Evolutionary conservation across 2,329 filamentous ascomycete species (phyloP).

Genomic region (Penicillium olsonii): DNA sequence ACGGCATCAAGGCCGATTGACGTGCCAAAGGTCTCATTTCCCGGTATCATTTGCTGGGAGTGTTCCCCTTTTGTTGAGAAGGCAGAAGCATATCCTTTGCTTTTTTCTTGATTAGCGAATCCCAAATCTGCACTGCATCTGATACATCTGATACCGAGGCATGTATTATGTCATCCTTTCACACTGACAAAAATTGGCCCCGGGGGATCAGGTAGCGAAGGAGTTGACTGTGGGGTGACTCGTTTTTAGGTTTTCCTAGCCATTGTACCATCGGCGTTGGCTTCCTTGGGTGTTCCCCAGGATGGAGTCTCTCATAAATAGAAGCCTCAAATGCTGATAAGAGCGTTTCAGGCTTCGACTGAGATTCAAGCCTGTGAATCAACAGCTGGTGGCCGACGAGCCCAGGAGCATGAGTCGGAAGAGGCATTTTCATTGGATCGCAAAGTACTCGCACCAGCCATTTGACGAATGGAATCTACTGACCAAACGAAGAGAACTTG

Average conservation of each 20-base stretch:
- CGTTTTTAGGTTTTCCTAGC: neutral
- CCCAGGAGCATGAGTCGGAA: too few species aligned
- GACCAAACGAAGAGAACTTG: neutral
- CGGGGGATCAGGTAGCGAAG: neutral
- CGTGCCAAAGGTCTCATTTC: neutral
- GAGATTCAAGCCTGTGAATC: too few species aligned
- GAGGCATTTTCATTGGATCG: too few species aligned
- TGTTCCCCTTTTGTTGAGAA: neutral
- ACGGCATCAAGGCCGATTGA: neutral
- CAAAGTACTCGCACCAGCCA: too few species aligned
- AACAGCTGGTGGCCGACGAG: too few species aligned
- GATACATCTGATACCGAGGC: constrained; percentile 2
- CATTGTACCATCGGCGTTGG: too few species aligned
- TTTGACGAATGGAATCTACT: too few species aligned
- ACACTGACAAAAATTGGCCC: neutral
- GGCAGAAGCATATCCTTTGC: neutral
- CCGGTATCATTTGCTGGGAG: neutral
- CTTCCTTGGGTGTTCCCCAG: neutral
- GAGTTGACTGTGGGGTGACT: neutral
- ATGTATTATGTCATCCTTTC: neutral
- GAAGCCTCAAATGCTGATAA: too few species aligned
- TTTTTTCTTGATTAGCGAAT: neutral
- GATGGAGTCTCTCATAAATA: neutral
- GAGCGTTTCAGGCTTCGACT: too few species aligned
- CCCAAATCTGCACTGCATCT: neutral